Base-by-base conservation (phyloP, 2,329 filamentous ascomycete species). In the Colletotrichum cuscutae region DNA sequence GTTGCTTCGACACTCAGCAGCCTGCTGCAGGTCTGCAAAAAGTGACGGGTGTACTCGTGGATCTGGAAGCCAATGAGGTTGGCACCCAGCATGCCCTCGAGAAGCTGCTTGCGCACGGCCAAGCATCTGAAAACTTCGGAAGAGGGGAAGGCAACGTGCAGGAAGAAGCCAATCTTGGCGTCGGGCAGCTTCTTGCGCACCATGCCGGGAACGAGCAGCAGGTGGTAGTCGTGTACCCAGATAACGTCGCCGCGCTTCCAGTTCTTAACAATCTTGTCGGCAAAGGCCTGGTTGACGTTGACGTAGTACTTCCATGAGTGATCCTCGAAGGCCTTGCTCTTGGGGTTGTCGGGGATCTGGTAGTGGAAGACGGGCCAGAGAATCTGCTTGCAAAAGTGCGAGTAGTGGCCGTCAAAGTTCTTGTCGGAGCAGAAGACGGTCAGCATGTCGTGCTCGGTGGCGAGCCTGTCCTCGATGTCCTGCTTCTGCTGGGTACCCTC, bases 331-430 rank as follows among this genome's bases (percentile, higher is more conserved):
- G 96, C 96, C 82, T 98, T 98, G 90, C 95, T 98, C 87, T 98
- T 98, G 30, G 96, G 96, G 80, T 97, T 97, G 80, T 98, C 97
- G 0, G 96, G 97, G 72, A 98, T 97, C 82, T 98, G 95, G 82
- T 98, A 98, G 83, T 98, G 95, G 82, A 98, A 97, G 73, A 98
- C 95, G 1, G 96, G 96, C 96, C 96, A 98, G 7, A 98, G 87
- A 68, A 98, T 98, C 79, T 96, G 95, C 85, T 98, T 98, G 91
- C 95, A 98, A 81, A 97, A 98, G 83, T 98, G 95, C 13, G 93
- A 91, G 80, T 98, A 98, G 83, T 98, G 95, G 1, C 95, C 95
- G 78, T 98, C 93, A 80, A 98, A 95, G 82, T 98, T 95, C 80
- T 93, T 95, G 84, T 98, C 96, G 73, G 91, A 93, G 81, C 94